Evolutionary conservation across 768 basidiomycete species (phyloP), one percentile per base, ranked within the genome.

Genomic region (Calocybe indica): DNA sequence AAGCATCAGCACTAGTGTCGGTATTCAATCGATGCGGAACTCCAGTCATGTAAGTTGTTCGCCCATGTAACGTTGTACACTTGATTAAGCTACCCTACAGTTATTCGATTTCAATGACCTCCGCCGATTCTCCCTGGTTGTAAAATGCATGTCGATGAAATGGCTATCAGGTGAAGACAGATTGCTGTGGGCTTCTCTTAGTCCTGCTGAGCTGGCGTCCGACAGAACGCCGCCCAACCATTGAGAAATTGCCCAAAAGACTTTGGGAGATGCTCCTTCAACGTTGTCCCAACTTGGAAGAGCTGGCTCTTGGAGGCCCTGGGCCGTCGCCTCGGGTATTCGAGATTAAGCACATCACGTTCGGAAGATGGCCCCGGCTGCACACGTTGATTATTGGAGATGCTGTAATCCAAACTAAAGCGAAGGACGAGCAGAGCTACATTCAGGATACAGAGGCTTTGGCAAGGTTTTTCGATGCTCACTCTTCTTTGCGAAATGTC

Each of bases 211-310:
- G 29, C 15, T 9, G 7, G 15, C 30, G 2, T 10, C 14, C 28
- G 22, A 5, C 36, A 70, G 68, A 64, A 46, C 63, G 64, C 14
- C 66, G 53, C 12, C 66, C 68, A 30, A 60, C 53, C 37, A 52
- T 57, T 28, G 68, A 70, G 56, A 69, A 63, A 53, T 61, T 71
- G 31, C 70, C 70, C 6, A 54, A 62, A 37, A 54, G 63, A 43
- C 60, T 65, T 36, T 71, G 70, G 70, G 64, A 62, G 40, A 71
- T 71, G 70, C 59, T 71, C 30, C 55, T 71, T 22, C 68, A 71
- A 45, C 59, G 64, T 37, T 64, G 62, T 42, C 68, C 70, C 6
- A 57, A 62, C 46, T 62, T 71, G n/a, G 65, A 67, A 51, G 64
- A 66, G 40, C 54, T 71, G n/a, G 57, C 59, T 3, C 59, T 71